Percentiles rank a stretch among this genome's conserved stretches.
Conservation (phyloP, 2,329 filamentous ascomycete genomes). For the Fusarium tupiense region DNA sequence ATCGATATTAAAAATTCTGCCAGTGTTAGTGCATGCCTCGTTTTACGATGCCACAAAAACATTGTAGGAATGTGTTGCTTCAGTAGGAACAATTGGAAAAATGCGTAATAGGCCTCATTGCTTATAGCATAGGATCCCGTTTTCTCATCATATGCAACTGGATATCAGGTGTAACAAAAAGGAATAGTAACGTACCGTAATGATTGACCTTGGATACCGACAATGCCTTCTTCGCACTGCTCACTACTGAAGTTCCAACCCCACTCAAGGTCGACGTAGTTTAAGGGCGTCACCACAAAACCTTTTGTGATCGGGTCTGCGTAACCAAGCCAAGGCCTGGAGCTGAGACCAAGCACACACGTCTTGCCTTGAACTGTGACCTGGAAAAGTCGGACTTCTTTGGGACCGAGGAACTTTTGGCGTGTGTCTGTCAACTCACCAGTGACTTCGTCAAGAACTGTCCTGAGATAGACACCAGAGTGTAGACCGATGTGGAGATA, state of each 20-base stretch:
- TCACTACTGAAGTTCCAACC: slow-evolving; percentile 97
- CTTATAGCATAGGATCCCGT: slow-evolving; percentile 64
- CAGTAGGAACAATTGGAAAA: slow-evolving; percentile 98
- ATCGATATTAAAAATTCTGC: slow-evolving; percentile 88
- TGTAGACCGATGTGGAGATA: slow-evolving; percentile 97
- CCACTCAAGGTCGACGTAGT: slow-evolving; percentile 88
- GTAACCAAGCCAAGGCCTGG: slow-evolving; percentile 95
- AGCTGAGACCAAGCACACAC: slow-evolving; percentile 89
- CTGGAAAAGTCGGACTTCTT: slow-evolving; percentile 87
- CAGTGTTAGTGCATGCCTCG: slow-evolving; percentile 46
- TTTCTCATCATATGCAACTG: slow-evolving; percentile 70
- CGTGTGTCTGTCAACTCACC: slow-evolving; percentile 95
- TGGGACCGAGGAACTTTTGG: slow-evolving; percentile 92
- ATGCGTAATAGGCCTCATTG: slow-evolving; percentile 66
- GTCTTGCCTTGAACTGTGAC: slow-evolving; percentile 88
- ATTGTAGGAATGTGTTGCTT: slow-evolving; percentile 51
- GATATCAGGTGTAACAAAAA: slow-evolving; percentile 44
- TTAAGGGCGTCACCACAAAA: slow-evolving; percentile 92
- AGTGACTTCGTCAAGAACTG: slow-evolving; percentile 92
- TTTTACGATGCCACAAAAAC: slow-evolving; percentile 15
- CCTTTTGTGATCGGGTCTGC: slow-evolving; percentile 86
- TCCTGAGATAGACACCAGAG: slow-evolving; percentile 95
- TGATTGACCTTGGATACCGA: slow-evolving; percentile 90
- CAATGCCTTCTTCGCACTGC: slow-evolving; percentile 92
- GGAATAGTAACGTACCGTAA: slow-evolving; percentile 70